A percentile compares a stretch with the other conserved stretches of the same genome.
Evolutionary conservation across 352 stramenopile species (phyloP).

Genomic region (Detonula confervacea): DNA sequence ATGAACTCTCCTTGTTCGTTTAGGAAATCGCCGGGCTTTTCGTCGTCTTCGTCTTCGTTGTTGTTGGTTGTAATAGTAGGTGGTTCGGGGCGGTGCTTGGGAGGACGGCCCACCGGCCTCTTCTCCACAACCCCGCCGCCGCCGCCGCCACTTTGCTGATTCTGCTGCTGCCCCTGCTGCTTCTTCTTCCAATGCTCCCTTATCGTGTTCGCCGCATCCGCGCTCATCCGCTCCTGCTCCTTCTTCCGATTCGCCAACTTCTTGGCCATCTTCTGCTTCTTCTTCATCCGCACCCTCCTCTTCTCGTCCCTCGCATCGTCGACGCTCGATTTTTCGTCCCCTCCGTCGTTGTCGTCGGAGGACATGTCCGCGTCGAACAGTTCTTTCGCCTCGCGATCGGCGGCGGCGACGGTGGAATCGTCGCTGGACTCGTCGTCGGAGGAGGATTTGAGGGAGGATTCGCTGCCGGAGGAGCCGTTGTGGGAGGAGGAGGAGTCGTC

Average conservation of each 20-base stretch:
- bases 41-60: too few relatives aligned
- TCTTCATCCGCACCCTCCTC: background rate
- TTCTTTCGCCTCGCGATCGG: conserved; percentile 44
- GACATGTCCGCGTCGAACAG: conserved; percentile 50
- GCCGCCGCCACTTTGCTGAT: background rate
- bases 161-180: conserved; percentile 7
- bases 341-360: conserved; percentile 7
- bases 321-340: conserved; percentile 4
- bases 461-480: background rate
- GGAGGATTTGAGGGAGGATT: background rate
- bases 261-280: conserved; percentile 41
- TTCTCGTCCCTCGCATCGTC: background rate
- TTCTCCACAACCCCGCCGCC: background rate
- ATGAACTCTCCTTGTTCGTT: too few relatives aligned
- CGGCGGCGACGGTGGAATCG: conserved; percentile 4
- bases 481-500: background rate
- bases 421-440: conserved; percentile 16
- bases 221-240: conserved; percentile 9
- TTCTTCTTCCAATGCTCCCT: conserved; percentile 72
- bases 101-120: background rate
- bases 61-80: too few relatives aligned
- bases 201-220: conserved; percentile 70
- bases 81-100: too few relatives aligned
- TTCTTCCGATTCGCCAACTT: conserved; percentile 20
- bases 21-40: too few relatives aligned